These are phyloP conservation scores for Hysterium pulicare DNA, from an alignment of 2,329 filamentous ascomycete genomes.

Conservation along the genomic window DNA sequence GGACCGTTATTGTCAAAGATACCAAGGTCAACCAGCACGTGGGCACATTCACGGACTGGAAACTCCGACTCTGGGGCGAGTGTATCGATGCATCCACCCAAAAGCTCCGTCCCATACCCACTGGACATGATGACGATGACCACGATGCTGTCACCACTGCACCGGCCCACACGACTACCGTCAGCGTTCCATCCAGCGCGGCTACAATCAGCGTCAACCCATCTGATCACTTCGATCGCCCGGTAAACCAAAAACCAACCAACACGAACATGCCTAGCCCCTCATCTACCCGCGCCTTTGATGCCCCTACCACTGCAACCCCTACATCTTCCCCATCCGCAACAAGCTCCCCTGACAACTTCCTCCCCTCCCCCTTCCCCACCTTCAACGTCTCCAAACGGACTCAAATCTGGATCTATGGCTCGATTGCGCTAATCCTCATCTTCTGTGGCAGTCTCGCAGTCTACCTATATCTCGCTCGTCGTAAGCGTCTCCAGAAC, in stretches of 20 bases:
- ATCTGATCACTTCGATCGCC: slow-evolving; percentile 48
- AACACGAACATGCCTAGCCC: slow-evolving; percentile 23
- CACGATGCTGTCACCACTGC: slow-evolving; percentile 61
- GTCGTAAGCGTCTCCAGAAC: slow-evolving; percentile 71
- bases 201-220: slow-evolving; percentile 46
- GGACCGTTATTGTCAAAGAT: slow-evolving; percentile 89
- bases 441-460: slow-evolving; percentile 78
- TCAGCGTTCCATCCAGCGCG: slow-evolving; percentile 46
- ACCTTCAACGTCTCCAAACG: slow-evolving; percentile 84
- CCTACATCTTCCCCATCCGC: slow-evolving; percentile 22
- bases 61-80: slow-evolving; percentile 91
- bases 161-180: slow-evolving; percentile 58
- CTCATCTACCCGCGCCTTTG: slow-evolving; percentile 17
- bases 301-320: slow-evolving; percentile 13
- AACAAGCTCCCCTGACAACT: slow-evolving; percentile 41
- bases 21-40: slow-evolving; percentile 70
- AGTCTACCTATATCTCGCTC: slow-evolving; percentile 76
- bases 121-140: slow-evolving; percentile 77
- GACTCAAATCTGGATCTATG: slow-evolving; percentile 93
- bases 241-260: slow-evolving; percentile 58
- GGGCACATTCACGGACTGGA: slow-evolving; percentile 86
- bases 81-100: slow-evolving; percentile 72
- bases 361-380: slow-evolving; percentile 82
- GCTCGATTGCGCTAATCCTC: slow-evolving; percentile 76
- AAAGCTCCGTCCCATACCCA: slow-evolving; percentile 73